Conservation (phyloP, 1,284 basidiomycete genomes). For the Malassezia brasiliensis region DNA sequence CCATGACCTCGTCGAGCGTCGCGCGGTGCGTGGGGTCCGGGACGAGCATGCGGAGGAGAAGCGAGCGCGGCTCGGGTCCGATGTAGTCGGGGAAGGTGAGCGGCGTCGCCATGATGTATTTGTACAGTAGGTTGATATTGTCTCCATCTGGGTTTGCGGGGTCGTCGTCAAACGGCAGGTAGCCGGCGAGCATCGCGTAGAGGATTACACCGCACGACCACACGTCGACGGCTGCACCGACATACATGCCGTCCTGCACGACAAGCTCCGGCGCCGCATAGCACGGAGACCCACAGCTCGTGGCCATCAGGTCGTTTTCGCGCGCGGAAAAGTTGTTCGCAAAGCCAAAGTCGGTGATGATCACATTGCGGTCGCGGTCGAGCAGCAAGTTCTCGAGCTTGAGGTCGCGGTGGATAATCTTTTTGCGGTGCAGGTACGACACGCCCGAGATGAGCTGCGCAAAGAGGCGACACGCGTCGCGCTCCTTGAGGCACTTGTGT, state of each 20-base stretch:
- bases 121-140: conserved; percentile 99
- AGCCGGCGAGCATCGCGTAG: conserved; percentile 97
- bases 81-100: conserved; percentile 48
- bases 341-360: conserved; percentile 99
- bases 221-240: conserved; percentile 96
- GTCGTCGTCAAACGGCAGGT: conserved; percentile 99
- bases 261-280: conserved; percentile 99
- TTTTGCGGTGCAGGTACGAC: conserved; percentile 97
- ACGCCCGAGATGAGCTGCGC: conserved; percentile 97
- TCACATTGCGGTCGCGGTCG: conserved; percentile 93
- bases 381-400: conserved; percentile 97
- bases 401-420: conserved; percentile 97
- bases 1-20: conserved; percentile 42
- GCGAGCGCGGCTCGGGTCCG: conserved; percentile 40
- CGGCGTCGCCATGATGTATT: conserved; percentile 70
- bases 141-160: conserved; percentile 97
- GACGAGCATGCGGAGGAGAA: conserved; percentile 44
- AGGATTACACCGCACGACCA: conserved; percentile 99
- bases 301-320: conserved; percentile 93
- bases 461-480: conserved; percentile 89
- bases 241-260: conserved; percentile 91
- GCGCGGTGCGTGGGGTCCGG: conserved; percentile 41
- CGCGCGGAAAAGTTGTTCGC: conserved; percentile 79
- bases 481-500: conserved; percentile 89
- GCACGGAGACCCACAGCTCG: conserved; percentile 91